A percentile compares a stretch with the other conserved stretches of the same genome.
Evolutionary conservation across 75 land plant species (phyloP).

Genomic region (Azolla pinnata): DNA sequence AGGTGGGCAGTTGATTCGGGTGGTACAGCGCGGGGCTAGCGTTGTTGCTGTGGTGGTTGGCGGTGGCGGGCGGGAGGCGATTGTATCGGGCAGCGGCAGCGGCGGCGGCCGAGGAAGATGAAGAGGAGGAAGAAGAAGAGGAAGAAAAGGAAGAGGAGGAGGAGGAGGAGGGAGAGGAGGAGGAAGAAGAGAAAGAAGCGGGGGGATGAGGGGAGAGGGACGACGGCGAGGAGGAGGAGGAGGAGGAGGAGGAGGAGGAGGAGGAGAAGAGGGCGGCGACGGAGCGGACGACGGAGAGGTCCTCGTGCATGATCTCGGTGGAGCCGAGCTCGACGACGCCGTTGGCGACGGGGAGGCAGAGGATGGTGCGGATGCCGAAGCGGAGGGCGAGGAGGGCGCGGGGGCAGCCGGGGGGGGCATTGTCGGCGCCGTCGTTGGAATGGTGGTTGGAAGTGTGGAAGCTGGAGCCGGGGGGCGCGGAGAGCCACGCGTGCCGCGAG

Average conservation of each 20-base stretch:
- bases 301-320: slow-evolving; percentile 42
- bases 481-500: slow-evolving; percentile 43
- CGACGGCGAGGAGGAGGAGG: slow-evolving; percentile 21
- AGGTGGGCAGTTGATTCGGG: too few relatives aligned
- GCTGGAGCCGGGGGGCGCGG: slow-evolving; percentile 42
- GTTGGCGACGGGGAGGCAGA: slow-evolving; percentile 41
- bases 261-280: slow-evolving; percentile 1
- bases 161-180: not conserved
- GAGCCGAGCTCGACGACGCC: slow-evolving; percentile 86
- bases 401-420: slow-evolving; percentile 34
- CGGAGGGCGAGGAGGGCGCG: slow-evolving; percentile 49
- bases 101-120: too few relatives aligned
- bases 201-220: slow-evolving; percentile 26
- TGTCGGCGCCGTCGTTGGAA: slow-evolving; percentile 44
- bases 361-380: slow-evolving; percentile 66
- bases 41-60: too few relatives aligned
- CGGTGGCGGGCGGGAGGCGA: too few relatives aligned
- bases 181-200: not conserved
- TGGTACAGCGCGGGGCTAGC: too few relatives aligned
- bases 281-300: slow-evolving; percentile 2
- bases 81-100: too few relatives aligned
- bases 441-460: slow-evolving; percentile 44
- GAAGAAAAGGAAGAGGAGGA: slow-evolving; percentile 14
- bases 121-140: slow-evolving; percentile 20
- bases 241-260: slow-evolving; percentile 5